A percentile compares a stretch with the other conserved stretches of the same genome.
These are phyloP conservation scores for Dactylellina cionopaga DNA, from an alignment of 2,329 filamentous ascomycete species.

Conservation along the genomic window DNA sequence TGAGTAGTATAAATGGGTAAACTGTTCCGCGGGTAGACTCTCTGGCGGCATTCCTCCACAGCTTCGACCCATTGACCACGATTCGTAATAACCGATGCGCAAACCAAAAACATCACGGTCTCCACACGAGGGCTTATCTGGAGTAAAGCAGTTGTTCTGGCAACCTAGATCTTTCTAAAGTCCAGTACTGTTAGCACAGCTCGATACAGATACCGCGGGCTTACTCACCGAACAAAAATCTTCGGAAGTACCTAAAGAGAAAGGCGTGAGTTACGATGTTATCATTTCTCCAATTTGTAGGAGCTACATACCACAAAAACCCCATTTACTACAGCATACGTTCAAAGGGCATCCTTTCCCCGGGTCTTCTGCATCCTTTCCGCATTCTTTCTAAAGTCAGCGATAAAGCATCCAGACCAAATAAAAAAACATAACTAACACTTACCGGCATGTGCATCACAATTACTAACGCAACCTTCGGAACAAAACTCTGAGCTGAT, in stretches of 20 bases:
- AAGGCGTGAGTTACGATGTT: constrained; percentile 28
- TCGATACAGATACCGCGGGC: constrained; percentile 27
- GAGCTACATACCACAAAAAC: not conserved
- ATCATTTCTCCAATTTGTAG: not conserved
- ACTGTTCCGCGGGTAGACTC: constrained; percentile 32
- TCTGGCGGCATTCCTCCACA: constrained; percentile 51
- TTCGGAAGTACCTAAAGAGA: constrained; percentile 53
- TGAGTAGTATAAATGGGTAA: constrained; percentile 53
- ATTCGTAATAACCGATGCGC: constrained; percentile 57
- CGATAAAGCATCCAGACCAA: no score
- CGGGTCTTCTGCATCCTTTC: constrained; percentile 29
- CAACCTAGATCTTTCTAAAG: constrained; percentile 6
- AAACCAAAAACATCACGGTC: constrained; percentile 3
- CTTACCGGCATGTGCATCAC: constrained; percentile 41
- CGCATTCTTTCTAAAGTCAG: no score
- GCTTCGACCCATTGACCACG: constrained; percentile 44
- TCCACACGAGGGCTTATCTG: not conserved
- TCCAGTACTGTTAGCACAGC: not conserved
- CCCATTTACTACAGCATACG: constrained; percentile 43
- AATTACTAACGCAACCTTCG: constrained; percentile 35
- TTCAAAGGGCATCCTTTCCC: constrained; percentile 47
- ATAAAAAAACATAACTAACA: no score
- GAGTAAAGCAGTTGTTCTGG: constrained; percentile 24
- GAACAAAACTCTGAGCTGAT: constrained; percentile 18
- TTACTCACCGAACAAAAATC: constrained; percentile 50